These are phyloP conservation scores for Stevia rebaudiana DNA, from an alignment of 140 eudicot species.

Conservation along the genomic window DNA sequence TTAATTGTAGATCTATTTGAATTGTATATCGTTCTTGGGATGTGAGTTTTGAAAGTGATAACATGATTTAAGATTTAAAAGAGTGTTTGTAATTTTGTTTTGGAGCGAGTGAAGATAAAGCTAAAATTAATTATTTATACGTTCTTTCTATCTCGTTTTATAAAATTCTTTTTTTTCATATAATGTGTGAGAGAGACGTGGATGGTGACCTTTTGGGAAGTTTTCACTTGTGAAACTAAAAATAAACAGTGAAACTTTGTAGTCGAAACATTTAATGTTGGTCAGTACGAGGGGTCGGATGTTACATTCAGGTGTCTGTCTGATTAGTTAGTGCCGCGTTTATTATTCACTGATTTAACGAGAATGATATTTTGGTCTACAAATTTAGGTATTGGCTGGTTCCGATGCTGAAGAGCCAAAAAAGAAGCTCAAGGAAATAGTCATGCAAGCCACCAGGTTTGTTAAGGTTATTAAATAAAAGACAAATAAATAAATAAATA, in stretches of 20 bases:
- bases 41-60: neutral
- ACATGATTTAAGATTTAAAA: neutral
- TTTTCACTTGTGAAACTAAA: neutral
- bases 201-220: neutral
- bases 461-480: neutral
- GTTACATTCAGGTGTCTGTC: neutral
- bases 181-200: no score
- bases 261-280: neutral
- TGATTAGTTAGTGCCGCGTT: neutral
- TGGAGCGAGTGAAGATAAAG: no score
- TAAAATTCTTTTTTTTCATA: no score
- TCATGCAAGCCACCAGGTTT: conserved; percentile 90
- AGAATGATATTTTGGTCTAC: neutral
- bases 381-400: conserved; percentile 57
- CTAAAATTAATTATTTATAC: no score
- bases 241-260: neutral
- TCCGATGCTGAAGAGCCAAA: conserved; percentile 61
- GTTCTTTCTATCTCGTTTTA: no score
- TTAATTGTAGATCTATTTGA: neutral
- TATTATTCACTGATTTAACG: neutral
- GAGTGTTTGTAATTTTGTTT: neutral
- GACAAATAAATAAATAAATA: neutral
- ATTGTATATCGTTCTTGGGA: neutral
- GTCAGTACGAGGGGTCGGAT: neutral
- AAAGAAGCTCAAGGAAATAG: conserved; percentile 83